Evolutionary conservation across 2,329 filamentous ascomycete species (phyloP).

Genomic region (Colletotrichum tropicale): DNA sequence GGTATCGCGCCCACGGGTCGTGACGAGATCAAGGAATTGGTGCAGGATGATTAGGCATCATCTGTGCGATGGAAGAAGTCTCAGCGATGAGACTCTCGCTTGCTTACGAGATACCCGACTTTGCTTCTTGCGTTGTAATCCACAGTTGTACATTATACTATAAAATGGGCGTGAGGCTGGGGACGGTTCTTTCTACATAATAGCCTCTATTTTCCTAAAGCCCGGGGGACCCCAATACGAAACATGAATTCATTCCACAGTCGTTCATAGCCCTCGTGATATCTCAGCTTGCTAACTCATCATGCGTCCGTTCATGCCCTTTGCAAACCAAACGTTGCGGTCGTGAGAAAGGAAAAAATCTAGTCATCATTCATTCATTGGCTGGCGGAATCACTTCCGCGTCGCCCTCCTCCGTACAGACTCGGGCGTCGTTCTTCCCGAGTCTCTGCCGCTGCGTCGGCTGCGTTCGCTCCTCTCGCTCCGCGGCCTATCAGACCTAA

Average conservation of each 20-base stretch:
- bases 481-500: not conserved
- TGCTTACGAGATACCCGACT: conserved; percentile 14
- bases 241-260: not conserved
- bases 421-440: conserved; percentile 11
- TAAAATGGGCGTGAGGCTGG: not conserved
- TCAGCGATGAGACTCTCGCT: not conserved
- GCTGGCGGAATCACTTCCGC: not conserved
- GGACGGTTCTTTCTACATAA: not conserved
- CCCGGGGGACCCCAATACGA: not conserved
- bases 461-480: conserved; percentile 21
- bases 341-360: not conserved
- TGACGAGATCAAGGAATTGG: conserved; percentile 69
- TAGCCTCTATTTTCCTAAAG: not conserved
- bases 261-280: not conserved
- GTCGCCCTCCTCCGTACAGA: conserved; percentile 1
- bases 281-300: not conserved
- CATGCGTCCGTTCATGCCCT: not conserved
- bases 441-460: conserved; percentile 15
- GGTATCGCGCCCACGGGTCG: conserved; percentile 46
- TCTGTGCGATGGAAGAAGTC: not conserved
- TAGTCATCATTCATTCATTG: not conserved
- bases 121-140: not conserved
- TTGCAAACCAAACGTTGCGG: not conserved
- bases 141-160: conserved; percentile 3
- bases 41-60: conserved; percentile 60